Evolutionary conservation across 2,329 filamentous ascomycete species (phyloP).

Genomic region (Claviceps maximensis): DNA sequence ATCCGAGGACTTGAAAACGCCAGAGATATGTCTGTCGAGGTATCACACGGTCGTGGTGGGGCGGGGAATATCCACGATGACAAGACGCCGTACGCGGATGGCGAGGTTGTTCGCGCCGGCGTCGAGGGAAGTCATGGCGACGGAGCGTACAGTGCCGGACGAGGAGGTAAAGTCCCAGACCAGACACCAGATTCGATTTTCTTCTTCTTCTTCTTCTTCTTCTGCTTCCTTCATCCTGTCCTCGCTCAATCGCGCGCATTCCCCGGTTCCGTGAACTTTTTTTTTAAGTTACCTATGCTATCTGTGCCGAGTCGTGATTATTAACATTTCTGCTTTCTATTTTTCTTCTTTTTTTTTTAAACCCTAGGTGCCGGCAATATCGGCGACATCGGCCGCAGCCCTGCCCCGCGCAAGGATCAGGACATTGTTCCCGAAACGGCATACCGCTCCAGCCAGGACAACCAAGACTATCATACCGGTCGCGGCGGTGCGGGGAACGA

Average conservation of each 20-base stretch:
- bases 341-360: background rate
- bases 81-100: slow-evolving; percentile 46
- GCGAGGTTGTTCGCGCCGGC: slow-evolving; percentile 45
- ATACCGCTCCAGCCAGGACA: slow-evolving; percentile 32
- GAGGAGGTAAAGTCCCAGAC: slow-evolving; percentile 40
- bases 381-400: slow-evolving; percentile 30
- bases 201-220: background rate
- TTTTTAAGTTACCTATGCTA: too few relatives aligned
- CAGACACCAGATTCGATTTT: too few relatives aligned
- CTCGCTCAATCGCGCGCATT: too few relatives aligned
- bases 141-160: slow-evolving; percentile 44
- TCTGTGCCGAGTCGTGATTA: background rate
- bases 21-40: slow-evolving; percentile 26
- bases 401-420: slow-evolving; percentile 31
- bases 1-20: background rate
- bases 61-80: slow-evolving; percentile 49
- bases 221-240: background rate
- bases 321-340: background rate
- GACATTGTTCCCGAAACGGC: slow-evolving; percentile 41
- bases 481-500: slow-evolving; percentile 49
- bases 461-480: slow-evolving; percentile 41
- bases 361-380: slow-evolving; percentile 44
- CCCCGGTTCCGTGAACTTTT: background rate
- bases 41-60: slow-evolving; percentile 48
- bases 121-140: slow-evolving; percentile 41